Percentiles rank a stretch among this genome's conserved stretches.
phyloP scores from a whole-genome alignment of 306 rosid species.

The Purshia tridentata region DNA sequence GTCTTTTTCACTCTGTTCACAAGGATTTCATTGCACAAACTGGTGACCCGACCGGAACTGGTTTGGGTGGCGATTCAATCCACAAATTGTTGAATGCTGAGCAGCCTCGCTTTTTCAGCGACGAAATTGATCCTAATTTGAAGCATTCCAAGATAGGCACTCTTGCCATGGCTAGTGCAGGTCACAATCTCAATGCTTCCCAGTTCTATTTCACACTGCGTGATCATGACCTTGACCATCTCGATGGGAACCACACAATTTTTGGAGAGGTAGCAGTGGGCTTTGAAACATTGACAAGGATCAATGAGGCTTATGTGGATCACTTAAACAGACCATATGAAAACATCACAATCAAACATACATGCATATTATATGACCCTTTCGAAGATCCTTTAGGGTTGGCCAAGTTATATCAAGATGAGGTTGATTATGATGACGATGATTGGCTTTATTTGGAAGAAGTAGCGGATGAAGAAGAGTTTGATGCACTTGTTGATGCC shows the following conservation, averaged over 20 bases:
- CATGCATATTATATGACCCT: constrained; percentile 88
- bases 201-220: constrained; percentile 91
- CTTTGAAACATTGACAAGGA: constrained; percentile 81
- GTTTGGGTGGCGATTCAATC: constrained; percentile 72
- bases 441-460: constrained; percentile 98
- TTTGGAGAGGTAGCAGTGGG: constrained; percentile 98
- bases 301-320: constrained; percentile 90
- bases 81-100: constrained; percentile 87
- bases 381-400: constrained; percentile 85
- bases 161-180: constrained; percentile 94
- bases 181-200: constrained; percentile 95
- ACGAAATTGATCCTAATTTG: constrained; percentile 79
- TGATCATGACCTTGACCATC: constrained; percentile 81
- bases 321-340: constrained; percentile 78
- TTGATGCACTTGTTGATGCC: constrained; percentile 85
- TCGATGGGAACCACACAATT: constrained; percentile 86
- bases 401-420: constrained; percentile 63
- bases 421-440: constrained; percentile 88
- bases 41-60: constrained; percentile 86
- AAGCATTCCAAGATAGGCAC: constrained; percentile 92
- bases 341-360: constrained; percentile 92
- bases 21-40: constrained; percentile 96
- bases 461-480: constrained; percentile 62
- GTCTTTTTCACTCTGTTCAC: constrained; percentile 78
- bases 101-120: constrained; percentile 87